Evolutionary conservation across 208 protist species (phyloP).

Genomic region (Leishmania gerbilli): DNA sequence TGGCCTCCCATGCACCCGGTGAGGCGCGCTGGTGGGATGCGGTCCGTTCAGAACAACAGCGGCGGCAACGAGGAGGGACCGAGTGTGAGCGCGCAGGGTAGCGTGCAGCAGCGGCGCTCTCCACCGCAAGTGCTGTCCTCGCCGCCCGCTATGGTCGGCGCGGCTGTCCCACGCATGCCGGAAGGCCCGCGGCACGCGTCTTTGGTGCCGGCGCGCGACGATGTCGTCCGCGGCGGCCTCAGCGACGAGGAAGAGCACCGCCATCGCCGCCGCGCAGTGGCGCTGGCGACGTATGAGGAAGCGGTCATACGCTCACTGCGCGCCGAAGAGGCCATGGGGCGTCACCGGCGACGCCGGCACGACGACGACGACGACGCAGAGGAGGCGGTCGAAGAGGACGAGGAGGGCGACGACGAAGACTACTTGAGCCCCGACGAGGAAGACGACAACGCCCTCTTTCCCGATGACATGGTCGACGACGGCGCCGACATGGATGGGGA

Average conservation of each 20-base stretch:
- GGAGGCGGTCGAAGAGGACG: constrained; percentile 1
- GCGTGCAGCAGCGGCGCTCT: not conserved
- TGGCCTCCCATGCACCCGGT: constrained; percentile 8
- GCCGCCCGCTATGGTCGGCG: not conserved
- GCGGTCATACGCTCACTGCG: constrained; percentile 11
- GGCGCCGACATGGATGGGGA: constrained; percentile 2
- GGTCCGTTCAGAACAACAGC: not conserved
- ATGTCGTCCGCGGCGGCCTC: not conserved
- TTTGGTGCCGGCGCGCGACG: not conserved
- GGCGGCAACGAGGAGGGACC: constrained; percentile 1
- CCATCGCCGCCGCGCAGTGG: not conserved
- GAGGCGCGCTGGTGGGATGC: not conserved
- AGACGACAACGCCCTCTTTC: constrained; percentile 7
- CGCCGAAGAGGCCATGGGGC: constrained; percentile 8
- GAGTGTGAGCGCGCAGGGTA: not conserved
- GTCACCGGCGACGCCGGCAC: not conserved
- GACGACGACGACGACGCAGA: not conserved
- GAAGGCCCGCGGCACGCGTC: not conserved
- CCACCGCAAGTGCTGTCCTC: not conserved
- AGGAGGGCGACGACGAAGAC: constrained; percentile 1
- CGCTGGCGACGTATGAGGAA: constrained; percentile 2
- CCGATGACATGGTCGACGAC: constrained; percentile 2
- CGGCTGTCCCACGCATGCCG: not conserved
- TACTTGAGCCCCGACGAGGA: constrained; percentile 17
- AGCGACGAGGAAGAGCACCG: not conserved